A percentile compares a stretch with the other conserved stretches of the same genome.
phyloP scores from a whole-genome alignment of 2,329 filamentous ascomycete genomes.

The Trichophyton simii region DNA sequence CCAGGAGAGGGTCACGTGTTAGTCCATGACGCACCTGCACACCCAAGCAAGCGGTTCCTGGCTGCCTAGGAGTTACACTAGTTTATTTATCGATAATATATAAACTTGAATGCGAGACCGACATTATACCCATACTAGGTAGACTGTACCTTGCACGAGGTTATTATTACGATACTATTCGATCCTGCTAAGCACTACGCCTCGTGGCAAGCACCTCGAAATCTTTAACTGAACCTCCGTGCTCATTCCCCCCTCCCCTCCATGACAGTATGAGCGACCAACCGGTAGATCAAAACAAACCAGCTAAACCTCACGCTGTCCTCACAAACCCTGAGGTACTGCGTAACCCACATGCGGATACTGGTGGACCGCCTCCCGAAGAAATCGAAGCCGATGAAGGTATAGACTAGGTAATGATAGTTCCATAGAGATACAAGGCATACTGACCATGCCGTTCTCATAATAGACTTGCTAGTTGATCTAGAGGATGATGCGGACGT shows the following conservation, averaged over 20 bases:
- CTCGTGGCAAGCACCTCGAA: too few relatives aligned
- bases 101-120: too few relatives aligned
- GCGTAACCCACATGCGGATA: slow-evolving; percentile 71
- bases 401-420: slow-evolving; percentile 21
- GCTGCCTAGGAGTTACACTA: too few relatives aligned
- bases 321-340: slow-evolving; percentile 69
- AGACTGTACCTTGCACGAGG: too few relatives aligned
- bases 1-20: too few relatives aligned
- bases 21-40: too few relatives aligned
- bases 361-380: slow-evolving; percentile 54
- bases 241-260: neutral
- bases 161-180: too few relatives aligned
- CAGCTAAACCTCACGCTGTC: slow-evolving; percentile 37
- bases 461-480: slow-evolving; percentile 46
- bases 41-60: too few relatives aligned
- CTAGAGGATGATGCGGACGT: slow-evolving; percentile 44
- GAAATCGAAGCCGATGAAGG: slow-evolving; percentile 73
- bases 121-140: too few relatives aligned
- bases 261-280: neutral
- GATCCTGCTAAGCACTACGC: too few relatives aligned
- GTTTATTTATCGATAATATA: too few relatives aligned
- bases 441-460: neutral
- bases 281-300: slow-evolving; percentile 38
- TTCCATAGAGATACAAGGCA: too few relatives aligned
- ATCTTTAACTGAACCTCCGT: neutral